Conservation (phyloP, 495 filamentous ascomycete species). For the Astrothelium subdiscretum region DNA sequence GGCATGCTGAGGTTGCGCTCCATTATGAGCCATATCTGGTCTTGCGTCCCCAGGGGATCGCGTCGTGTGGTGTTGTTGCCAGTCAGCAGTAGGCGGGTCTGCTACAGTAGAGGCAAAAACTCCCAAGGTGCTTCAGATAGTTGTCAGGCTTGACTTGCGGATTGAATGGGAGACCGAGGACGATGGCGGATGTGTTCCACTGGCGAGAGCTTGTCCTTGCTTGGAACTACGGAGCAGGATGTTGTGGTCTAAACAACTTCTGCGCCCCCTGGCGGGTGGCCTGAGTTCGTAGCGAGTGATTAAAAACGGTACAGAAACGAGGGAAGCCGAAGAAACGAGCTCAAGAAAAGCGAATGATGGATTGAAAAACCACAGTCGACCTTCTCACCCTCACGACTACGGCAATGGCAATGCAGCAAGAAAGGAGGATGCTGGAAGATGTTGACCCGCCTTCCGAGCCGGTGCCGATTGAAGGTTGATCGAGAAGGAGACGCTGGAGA, state of each 20-base stretch:
- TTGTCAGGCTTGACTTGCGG: neutral
- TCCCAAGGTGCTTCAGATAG: neutral
- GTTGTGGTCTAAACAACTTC: neutral
- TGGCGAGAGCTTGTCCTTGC: neutral
- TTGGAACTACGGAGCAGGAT: neutral
- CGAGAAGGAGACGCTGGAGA: neutral
- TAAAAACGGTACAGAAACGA: neutral
- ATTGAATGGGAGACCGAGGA: neutral
- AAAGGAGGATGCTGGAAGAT: neutral
- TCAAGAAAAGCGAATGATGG: neutral
- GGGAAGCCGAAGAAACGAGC: neutral
- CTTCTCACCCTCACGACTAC: too few relatives aligned
- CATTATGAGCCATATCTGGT: slow-evolving; percentile 18
- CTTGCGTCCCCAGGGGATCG: slow-evolving; percentile 24
- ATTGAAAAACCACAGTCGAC: neutral
- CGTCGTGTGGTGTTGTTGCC: slow-evolving; percentile 14
- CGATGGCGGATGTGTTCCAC: neutral
- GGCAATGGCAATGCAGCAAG: neutral
- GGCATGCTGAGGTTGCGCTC: slow-evolving; percentile 46
- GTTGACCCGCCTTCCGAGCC: neutral
- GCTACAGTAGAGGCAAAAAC: neutral
- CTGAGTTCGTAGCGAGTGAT: neutral
- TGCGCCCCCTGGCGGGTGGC: neutral
- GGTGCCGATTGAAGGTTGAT: neutral
- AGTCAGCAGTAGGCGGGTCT: neutral